Evolutionary conservation across 2,329 filamentous ascomycete species (phyloP).

Genomic region (Bisporella sp.): DNA sequence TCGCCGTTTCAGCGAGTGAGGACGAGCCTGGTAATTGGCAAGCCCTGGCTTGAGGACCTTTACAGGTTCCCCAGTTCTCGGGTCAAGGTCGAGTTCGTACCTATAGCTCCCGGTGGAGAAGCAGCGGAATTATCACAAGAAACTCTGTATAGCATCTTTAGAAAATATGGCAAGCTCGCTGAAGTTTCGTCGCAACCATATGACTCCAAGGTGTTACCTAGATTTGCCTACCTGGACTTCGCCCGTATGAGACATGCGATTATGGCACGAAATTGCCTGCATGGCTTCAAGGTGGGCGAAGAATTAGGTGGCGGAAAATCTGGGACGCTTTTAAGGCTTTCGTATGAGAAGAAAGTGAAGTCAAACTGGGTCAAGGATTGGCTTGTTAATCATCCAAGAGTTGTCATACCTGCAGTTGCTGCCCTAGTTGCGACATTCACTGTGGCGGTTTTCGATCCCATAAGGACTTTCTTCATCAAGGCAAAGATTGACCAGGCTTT

Average conservation of each 20-base stretch:
- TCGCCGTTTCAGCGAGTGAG: conserved; percentile 70
- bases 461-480: conserved; percentile 88
- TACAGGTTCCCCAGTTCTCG: conserved; percentile 71
- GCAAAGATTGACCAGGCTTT: conserved; percentile 75
- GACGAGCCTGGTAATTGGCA: conserved; percentile 68
- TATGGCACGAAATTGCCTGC: conserved; percentile 56
- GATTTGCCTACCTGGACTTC: conserved; percentile 76
- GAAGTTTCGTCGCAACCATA: conserved; percentile 78
- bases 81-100: conserved; percentile 78
- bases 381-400: conserved; percentile 77
- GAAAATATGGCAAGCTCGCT: conserved; percentile 81
- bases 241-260: conserved; percentile 40
- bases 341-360: conserved; percentile 75
- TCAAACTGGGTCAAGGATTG: conserved; percentile 78
- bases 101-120: conserved; percentile 61
- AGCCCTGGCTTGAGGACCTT: conserved; percentile 91
- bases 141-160: conserved; percentile 77
- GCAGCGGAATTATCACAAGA: conserved; percentile 81
- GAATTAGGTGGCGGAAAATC: conserved; percentile 64
- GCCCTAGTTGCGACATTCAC: conserved; percentile 77
- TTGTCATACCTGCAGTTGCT: conserved; percentile 77
- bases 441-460: conserved; percentile 87
- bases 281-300: conserved; percentile 69
- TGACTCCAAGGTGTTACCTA: conserved; percentile 79
- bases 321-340: conserved; percentile 72